phyloP scores from a whole-genome alignment of 1,284 basidiomycete species.

The Ustilago tritici region DNA sequence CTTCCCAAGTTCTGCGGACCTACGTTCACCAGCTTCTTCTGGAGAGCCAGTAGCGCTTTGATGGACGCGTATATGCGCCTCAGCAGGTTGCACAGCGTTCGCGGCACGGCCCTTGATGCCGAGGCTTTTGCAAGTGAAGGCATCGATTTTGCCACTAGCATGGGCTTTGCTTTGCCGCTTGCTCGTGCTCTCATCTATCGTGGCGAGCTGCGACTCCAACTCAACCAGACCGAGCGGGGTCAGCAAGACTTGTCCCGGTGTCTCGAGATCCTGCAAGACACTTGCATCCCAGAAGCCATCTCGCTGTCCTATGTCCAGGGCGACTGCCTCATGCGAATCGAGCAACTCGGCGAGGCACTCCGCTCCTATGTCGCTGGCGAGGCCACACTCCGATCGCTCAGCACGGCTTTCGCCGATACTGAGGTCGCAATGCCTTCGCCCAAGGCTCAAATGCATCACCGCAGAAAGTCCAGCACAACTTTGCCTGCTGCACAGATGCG shows the following conservation, averaged over 20 bases:
- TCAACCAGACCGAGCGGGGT: constrained; percentile 41
- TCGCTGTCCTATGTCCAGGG: constrained; percentile 49
- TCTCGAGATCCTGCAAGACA: constrained; percentile 45
- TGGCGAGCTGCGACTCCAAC: constrained; percentile 51
- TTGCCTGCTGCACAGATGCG: constrained; percentile 23
- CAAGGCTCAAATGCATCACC: constrained; percentile 14
- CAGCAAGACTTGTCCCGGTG: constrained; percentile 50
- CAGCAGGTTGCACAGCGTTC: constrained; percentile 50
- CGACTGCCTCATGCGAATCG: constrained; percentile 48
- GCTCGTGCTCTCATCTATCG: constrained; percentile 50
- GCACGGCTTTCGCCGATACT: constrained; percentile 32
- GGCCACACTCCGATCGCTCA: constrained; percentile 43
- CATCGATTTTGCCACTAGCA: constrained; percentile 51
- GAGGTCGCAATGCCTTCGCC: constrained; percentile 41
- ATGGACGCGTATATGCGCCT: constrained; percentile 41
- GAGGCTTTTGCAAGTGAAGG: constrained; percentile 59
- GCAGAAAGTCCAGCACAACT: constrained; percentile 24
- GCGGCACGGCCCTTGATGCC: constrained; percentile 62
- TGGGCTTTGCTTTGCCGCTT: constrained; percentile 40
- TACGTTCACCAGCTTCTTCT: constrained; percentile 35
- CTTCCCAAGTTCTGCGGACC: constrained; percentile 41
- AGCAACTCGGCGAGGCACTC: constrained; percentile 47
- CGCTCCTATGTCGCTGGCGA: constrained; percentile 45
- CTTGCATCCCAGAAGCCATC: constrained; percentile 48
- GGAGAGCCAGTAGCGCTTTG: constrained; percentile 34